Conservation (phyloP, 345 rosid species). For the Salix koriyanagi region DNA sequence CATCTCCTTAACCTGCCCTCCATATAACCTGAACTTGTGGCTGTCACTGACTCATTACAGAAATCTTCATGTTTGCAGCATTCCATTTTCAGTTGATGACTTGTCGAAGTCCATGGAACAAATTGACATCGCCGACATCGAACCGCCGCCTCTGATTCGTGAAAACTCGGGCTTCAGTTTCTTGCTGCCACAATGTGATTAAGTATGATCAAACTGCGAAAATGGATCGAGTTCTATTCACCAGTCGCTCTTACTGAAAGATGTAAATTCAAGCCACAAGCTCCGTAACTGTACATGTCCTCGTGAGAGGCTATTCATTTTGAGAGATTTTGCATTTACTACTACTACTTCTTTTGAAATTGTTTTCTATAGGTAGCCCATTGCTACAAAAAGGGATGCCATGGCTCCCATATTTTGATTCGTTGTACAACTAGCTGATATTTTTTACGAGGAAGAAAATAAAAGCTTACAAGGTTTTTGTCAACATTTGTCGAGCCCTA, state of each 20-base stretch:
- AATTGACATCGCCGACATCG: conserved; percentile 75
- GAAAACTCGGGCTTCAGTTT: conserved; percentile 92
- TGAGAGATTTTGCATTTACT: not conserved
- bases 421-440: conserved; percentile 30
- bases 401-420: conserved; percentile 16
- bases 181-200: conserved; percentile 72
- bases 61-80: conserved; percentile 46
- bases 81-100: conserved; percentile 95
- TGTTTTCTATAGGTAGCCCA: conserved; percentile 19
- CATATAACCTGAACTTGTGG: not conserved
- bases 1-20: not conserved
- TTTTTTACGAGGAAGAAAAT: conserved; percentile 1
- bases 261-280: conserved; percentile 23
- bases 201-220: not conserved
- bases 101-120: conserved; percentile 91
- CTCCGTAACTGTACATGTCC: conserved; percentile 12
- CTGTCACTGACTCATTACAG: conserved; percentile 3
- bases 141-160: conserved; percentile 79
- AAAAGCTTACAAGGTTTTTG: conserved; percentile 5
- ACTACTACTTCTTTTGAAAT: not conserved
- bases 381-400: conserved; percentile 21
- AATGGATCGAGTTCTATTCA: not conserved
- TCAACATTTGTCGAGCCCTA: not conserved
- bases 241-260: not conserved
- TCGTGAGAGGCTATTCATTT: conserved; percentile 5